A percentile compares a stretch with the other conserved stretches of the same genome.
phyloP scores from a whole-genome alignment of 179 eudicot species.

The Beta macrorhiza region DNA sequence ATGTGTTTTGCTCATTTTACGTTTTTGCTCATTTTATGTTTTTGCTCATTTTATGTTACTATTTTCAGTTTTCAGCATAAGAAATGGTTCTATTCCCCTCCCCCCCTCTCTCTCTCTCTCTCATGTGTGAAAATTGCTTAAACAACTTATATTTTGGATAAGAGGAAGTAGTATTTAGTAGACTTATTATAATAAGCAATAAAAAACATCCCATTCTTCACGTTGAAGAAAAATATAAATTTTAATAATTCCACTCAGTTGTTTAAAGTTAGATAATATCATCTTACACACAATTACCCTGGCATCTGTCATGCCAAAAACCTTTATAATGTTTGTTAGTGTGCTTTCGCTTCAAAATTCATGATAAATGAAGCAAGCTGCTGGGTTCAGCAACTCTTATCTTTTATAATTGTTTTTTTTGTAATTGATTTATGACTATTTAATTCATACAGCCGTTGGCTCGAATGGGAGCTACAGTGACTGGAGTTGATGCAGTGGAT shows the following conservation, averaged over 20 bases:
- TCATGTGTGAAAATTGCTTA: too few relatives aligned
- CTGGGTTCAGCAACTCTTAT: background rate
- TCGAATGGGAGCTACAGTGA: constrained; percentile 93
- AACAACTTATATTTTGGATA: too few relatives aligned
- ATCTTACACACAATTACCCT: background rate
- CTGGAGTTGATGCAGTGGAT: constrained; percentile 88
- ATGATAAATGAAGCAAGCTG: background rate
- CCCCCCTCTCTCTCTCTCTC: too few relatives aligned
- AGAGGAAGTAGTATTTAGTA: background rate
- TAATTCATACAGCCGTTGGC: constrained; percentile 74
- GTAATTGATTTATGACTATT: background rate
- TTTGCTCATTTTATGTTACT: too few relatives aligned
- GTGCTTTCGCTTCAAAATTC: background rate
- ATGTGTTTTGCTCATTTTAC: too few relatives aligned
- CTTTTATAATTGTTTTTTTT: background rate
- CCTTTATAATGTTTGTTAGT: background rate
- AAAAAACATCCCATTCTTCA: background rate
- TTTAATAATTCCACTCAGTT: background rate
- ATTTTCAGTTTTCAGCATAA: too few relatives aligned
- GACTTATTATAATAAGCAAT: background rate
- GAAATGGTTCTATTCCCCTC: too few relatives aligned
- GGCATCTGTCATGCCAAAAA: background rate
- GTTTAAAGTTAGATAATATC: background rate
- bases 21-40: too few relatives aligned
- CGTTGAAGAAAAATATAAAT: background rate